Evolutionary conservation across 2,329 filamentous ascomycete species (phyloP).

Genomic region (Cryphonectria carpinicola): DNA sequence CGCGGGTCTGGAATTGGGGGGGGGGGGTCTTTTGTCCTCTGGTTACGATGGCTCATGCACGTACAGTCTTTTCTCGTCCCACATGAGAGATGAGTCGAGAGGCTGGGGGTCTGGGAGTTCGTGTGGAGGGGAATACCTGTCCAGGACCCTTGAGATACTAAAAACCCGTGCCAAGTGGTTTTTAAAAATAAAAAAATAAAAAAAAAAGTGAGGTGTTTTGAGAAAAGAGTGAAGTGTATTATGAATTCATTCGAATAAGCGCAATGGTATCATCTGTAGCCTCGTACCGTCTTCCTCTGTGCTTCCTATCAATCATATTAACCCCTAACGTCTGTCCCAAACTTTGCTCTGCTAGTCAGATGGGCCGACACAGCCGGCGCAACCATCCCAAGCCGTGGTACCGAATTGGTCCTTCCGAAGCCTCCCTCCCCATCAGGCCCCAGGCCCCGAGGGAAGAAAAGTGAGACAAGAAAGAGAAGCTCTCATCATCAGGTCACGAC

Average conservation of each 20-base stretch:
- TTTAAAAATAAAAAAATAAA: too few species aligned
- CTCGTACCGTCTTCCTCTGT: neutral
- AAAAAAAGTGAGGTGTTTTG: too few species aligned
- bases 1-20: neutral
- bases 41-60: neutral
- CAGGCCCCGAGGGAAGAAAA: neutral
- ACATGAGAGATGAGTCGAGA: neutral
- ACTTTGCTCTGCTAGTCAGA: neutral
- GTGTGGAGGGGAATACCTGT: neutral
- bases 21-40: neutral
- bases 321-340: too few species aligned
- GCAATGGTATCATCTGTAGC: slow-evolving; percentile 11
- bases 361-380: neutral
- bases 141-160: too few species aligned
- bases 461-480: neutral
- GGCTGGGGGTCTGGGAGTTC: neutral
- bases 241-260: neutral
- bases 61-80: neutral
- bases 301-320: neutral
- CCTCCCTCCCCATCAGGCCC: neutral
- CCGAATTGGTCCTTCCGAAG: neutral
- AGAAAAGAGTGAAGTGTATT: neutral
- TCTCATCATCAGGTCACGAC: neutral
- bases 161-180: too few species aligned
- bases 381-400: neutral